Base-by-base conservation (phyloP, 768 basidiomycete genomes). In the Lactifluus pinguis region DNA sequence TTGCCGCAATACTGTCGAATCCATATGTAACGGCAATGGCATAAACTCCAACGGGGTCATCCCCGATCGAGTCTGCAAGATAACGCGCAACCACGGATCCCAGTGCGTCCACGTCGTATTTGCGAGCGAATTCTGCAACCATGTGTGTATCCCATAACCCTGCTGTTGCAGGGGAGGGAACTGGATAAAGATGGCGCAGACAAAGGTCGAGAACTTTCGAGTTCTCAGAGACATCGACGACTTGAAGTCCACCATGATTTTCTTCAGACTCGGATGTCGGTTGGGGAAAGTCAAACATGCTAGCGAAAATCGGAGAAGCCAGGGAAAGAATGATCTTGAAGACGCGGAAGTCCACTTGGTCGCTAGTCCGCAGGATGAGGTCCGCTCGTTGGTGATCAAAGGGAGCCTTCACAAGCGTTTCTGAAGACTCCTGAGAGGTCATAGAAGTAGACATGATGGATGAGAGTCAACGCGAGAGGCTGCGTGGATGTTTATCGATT, bases 131-230 rank as follows among this genome's bases (percentile, higher is more conserved):
- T n/a, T 63, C 50, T 2, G 55, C 34, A 25, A 65, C 50, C 47
- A 34, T 15, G n/a, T 25, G 25, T 17, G 51, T 55, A 14, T 29
- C 54, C 13, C 21, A 4, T 13, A 63, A 49, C 21, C 13, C 25
- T n/a, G 32, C 11, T 1, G 29, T 11, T 1, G 9, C 7, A 11
- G 62, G 62, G 1, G 45, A 19, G 14, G 17, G 47, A 4, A 59
- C n/a, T 0, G 61, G 57, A 32, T 65, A 65, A 36, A 53, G 47
- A n/a, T 58, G 57, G 54, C 64, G 61, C 17, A 65, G 53, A 13
- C 44, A 30, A 3, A 53, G 1, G 13, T 65, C 57, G 32, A 65
- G 57, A 4, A 50, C 54, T 25, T 42, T 13, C 10, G 64, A 53
- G 13, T 44, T 10, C 25, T 64, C 62, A 14, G 62, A 44, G 25